Evolutionary conservation across 805 yeast species (phyloP), one percentile per base, ranked within the genome.

Genomic region (Blastobotrys robertii): DNA sequence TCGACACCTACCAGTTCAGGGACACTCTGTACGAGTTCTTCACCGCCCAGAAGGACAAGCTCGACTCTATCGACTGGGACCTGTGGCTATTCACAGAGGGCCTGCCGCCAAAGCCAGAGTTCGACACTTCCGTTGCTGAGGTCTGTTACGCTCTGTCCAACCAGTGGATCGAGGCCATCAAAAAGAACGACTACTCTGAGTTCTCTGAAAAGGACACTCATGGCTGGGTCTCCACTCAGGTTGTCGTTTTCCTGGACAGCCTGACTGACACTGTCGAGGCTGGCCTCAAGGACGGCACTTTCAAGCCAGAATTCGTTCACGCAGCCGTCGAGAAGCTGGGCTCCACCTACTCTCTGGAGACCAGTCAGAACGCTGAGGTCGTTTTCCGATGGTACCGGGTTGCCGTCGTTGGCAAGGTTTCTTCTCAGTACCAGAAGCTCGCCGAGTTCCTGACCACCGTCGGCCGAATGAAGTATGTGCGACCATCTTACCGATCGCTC

Each of bases 381-480:
- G 68, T 80, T 35, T 81, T 80, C 64, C 75, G 94, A 58, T 82
- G 85, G 80, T 84, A 70, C 60, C 68, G 78, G 46, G 70, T 86
- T 42, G 78, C 82, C 51, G 68, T 84, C 6, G 64, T 69, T 0
- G 81, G 81, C 28, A 65, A 69, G 25, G 64, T 76, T 43, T 60
- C 67, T 30, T 65, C 67, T 41, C 52, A 54, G 33, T 74, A 80
- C 58, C 64, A 63, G 44, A 64, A 63, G 36, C 65, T 87, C 37
- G 86, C 94, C 3, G 75, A 76, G 42, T 87, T 95, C 95, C 70
- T 87, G 43, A 94, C 90, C 9, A 79, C 88, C 2, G 92, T 87
- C 15, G 96, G 96, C 14, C 75, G 96, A 68, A 87, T 87, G 96
- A 87, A 87, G 66, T 87, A 80, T 57, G 95, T 84, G 19, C 74